phyloP scores from a whole-genome alignment of 2,329 filamentous ascomycete genomes.

The Geosmithia morbida region DNA sequence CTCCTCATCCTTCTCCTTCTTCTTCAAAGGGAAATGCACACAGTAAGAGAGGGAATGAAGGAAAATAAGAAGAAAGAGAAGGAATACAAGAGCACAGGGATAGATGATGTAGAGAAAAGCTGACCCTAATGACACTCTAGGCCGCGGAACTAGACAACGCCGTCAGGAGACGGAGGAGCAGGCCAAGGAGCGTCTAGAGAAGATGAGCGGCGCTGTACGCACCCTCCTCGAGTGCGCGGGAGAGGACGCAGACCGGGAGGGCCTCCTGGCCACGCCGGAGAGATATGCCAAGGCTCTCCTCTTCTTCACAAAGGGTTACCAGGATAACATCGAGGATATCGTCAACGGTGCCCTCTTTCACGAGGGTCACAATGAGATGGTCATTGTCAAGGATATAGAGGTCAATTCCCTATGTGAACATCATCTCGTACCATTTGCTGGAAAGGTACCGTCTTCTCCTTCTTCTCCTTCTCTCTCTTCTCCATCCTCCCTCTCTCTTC shows the following conservation, averaged over 20 bases:
- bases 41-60: too few species aligned
- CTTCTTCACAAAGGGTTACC: conserved; percentile 92
- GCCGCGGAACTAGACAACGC: conserved; percentile 48
- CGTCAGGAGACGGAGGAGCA: conserved; percentile 35
- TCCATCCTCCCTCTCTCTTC: not conserved
- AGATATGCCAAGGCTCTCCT: conserved; percentile 93
- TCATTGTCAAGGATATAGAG: conserved; percentile 70
- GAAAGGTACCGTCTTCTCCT: conserved; percentile 56
- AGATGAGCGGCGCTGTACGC: conserved; percentile 46
- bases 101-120: too few species aligned
- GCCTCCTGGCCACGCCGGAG: conserved; percentile 55
- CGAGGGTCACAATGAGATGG: conserved; percentile 92
- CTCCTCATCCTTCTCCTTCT: not conserved
- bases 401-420: conserved; percentile 72
- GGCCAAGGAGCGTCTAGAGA: conserved; percentile 35
- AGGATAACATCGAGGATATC: conserved; percentile 82
- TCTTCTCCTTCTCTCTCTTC: not conserved
- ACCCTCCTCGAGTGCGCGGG: conserved; percentile 56
- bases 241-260: conserved; percentile 52
- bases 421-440: conserved; percentile 89
- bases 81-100: too few species aligned
- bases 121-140: conserved; percentile 23
- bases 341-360: conserved; percentile 92
- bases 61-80: too few species aligned
- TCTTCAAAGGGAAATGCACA: conserved; percentile 5